Conservation (phyloP, 805 yeast species). For the Saturnispora quitensis region DNA sequence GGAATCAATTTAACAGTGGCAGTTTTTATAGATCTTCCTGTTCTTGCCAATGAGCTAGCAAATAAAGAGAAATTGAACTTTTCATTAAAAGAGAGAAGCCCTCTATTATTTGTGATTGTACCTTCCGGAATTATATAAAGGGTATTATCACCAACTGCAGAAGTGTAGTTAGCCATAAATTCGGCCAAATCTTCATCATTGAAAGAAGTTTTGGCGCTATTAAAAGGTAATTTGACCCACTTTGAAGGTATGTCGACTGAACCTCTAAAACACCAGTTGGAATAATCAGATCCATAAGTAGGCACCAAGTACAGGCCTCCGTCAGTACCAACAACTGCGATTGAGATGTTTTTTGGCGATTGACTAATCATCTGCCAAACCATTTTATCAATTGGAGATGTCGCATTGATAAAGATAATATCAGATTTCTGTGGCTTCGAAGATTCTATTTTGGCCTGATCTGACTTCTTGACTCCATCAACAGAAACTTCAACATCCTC, state of each 20-base stretch:
- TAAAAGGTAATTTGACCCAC: neutral
- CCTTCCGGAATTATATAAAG: conserved; percentile 68
- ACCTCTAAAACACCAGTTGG: conserved; percentile 12
- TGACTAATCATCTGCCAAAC: conserved; percentile 19
- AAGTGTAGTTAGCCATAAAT: neutral
- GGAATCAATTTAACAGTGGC: conserved; percentile 30
- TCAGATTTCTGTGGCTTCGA: conserved; percentile 37
- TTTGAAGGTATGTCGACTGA: conserved; percentile 1
- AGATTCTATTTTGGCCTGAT: conserved; percentile 24
- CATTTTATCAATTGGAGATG: conserved; percentile 50
- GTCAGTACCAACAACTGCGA: conserved; percentile 14
- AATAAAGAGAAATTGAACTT: conserved; percentile 16
- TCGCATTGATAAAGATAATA: conserved; percentile 45
- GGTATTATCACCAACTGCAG: conserved; percentile 17
- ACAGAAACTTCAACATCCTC: conserved; percentile 26
- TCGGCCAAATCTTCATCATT: conserved; percentile 6
- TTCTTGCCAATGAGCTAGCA: conserved; percentile 7
- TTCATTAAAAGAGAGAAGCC: conserved; percentile 49
- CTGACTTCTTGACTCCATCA: conserved; percentile 44
- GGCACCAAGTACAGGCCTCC: conserved; percentile 10
- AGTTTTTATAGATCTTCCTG: conserved; percentile 28
- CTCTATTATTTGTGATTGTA: conserved; percentile 76
- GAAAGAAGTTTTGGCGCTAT: neutral
- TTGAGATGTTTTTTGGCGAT: conserved; percentile 9
- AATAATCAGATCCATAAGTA: conserved; percentile 1